These are phyloP conservation scores for Cutaneotrichosporon daszewskae DNA, from an alignment of 1,284 basidiomycete genomes.

Conservation along the genomic window DNA sequence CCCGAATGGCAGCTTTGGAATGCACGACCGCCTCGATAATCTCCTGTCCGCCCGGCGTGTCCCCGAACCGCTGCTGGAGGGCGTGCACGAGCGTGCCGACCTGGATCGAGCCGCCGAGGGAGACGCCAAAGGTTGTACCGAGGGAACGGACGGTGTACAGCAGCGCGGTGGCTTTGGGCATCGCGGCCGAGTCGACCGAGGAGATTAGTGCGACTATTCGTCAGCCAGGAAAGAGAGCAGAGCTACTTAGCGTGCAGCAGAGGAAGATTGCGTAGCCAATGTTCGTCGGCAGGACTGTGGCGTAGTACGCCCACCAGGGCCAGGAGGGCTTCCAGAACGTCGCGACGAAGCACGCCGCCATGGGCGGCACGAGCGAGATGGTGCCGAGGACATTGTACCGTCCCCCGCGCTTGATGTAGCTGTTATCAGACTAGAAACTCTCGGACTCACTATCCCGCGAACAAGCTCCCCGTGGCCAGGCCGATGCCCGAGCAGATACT, in stretches of 20 bases:
- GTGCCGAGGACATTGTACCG: slow-evolving; percentile 36
- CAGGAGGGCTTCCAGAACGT: slow-evolving; percentile 33
- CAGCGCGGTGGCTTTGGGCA: slow-evolving; percentile 47
- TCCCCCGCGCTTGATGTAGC: slow-evolving; percentile 41
- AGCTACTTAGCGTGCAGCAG: slow-evolving; percentile 37
- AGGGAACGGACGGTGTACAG: slow-evolving; percentile 44
- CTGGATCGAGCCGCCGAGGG: slow-evolving; percentile 40
- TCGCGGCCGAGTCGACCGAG: slow-evolving; percentile 35
- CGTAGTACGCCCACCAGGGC: slow-evolving; percentile 39
- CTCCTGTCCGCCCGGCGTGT: slow-evolving; percentile 1
- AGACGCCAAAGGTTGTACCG: slow-evolving; percentile 43
- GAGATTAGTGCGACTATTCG: slow-evolving; percentile 41
- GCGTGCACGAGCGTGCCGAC: slow-evolving; percentile 31
- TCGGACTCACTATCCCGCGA: slow-evolving; percentile 67
- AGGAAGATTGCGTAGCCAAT: slow-evolving; percentile 46
- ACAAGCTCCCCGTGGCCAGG: slow-evolving; percentile 72
- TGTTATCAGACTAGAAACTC: slow-evolving; percentile 12
- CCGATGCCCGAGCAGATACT: slow-evolving; percentile 73
- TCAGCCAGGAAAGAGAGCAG: neutral
- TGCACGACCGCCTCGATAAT: slow-evolving; percentile 42
- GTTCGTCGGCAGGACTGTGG: slow-evolving; percentile 37
- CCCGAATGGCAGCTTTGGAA: slow-evolving; percentile 40
- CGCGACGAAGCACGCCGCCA: slow-evolving; percentile 30
- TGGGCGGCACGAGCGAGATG: slow-evolving; percentile 31
- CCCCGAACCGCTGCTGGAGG: slow-evolving; percentile 16